phyloP scores from a whole-genome alignment of 768 basidiomycete species.

The Hydnum rufescens region DNA sequence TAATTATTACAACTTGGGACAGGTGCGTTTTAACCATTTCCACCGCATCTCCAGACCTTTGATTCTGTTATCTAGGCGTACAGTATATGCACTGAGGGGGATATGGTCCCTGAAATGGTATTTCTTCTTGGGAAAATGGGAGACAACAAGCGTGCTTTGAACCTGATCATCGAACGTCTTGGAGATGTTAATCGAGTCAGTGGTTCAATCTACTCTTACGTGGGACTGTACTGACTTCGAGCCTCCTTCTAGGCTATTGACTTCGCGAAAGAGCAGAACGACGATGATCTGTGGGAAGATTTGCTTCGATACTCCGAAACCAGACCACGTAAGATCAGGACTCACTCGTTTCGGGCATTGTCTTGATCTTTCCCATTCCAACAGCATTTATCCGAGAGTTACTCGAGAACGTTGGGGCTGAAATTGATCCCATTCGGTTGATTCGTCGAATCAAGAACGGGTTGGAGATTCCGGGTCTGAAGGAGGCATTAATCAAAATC shows the following conservation, averaged over 20 bases:
- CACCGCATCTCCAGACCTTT: neutral
- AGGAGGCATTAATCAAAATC: slow-evolving; percentile 89
- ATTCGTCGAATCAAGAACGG: slow-evolving; percentile 93
- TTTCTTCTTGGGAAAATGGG: slow-evolving; percentile 96
- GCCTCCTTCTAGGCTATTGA: slow-evolving; percentile 57
- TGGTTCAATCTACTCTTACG: neutral
- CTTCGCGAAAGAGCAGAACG: slow-evolving; percentile 92
- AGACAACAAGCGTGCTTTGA: slow-evolving; percentile 85
- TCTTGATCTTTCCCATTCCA: neutral
- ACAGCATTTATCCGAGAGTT: slow-evolving; percentile 85
- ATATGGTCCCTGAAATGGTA: slow-evolving; percentile 90
- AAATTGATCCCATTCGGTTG: slow-evolving; percentile 85
- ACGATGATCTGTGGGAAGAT: slow-evolving; percentile 97
- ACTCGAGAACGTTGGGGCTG: slow-evolving; percentile 81
- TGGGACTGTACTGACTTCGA: neutral
- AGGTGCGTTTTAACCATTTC: slow-evolving; percentile 23
- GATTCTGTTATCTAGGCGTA: slow-evolving; percentile 40
- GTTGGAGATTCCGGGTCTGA: slow-evolving; percentile 86
- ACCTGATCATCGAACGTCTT: slow-evolving; percentile 83
- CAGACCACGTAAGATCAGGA: slow-evolving; percentile 41
- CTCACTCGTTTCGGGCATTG: neutral
- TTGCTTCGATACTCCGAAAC: slow-evolving; percentile 87
- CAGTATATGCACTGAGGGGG: slow-evolving; percentile 60
- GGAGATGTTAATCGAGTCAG: slow-evolving; percentile 77
- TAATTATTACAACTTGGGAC: slow-evolving; percentile 78